These are phyloP conservation scores for Onygenales sp. DNA, from an alignment of 2,329 filamentous ascomycete species.

Conservation along the genomic window DNA sequence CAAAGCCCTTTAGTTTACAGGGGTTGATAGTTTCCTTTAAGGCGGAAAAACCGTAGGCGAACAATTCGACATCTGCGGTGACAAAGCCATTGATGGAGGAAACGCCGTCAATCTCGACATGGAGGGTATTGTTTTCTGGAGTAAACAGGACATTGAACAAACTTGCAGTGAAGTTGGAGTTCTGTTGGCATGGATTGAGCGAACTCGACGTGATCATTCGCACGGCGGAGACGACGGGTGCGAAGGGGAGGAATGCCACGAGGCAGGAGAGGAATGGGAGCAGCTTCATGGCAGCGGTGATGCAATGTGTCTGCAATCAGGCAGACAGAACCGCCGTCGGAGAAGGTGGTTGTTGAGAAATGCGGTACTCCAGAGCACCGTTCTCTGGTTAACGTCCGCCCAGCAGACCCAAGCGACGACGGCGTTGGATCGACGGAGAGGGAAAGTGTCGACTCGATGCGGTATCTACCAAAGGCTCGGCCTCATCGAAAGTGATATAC, in stretches of 20 bases:
- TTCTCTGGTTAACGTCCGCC: slow-evolving; percentile 19
- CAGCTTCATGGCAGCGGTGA: slow-evolving; percentile 29
- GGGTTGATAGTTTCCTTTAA: slow-evolving; percentile 62
- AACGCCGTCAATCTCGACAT: slow-evolving; percentile 67
- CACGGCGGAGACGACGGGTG: slow-evolving; percentile 49
- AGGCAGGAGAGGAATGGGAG: slow-evolving; percentile 22
- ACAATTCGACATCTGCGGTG: slow-evolving; percentile 63
- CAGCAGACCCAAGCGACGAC: neutral
- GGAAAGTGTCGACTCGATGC: neutral
- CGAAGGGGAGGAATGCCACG: slow-evolving; percentile 27
- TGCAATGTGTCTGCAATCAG: neutral
- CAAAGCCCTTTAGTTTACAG: slow-evolving; percentile 48
- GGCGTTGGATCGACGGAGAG: neutral
- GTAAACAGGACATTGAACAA: slow-evolving; percentile 70
- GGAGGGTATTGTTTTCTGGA: slow-evolving; percentile 57
- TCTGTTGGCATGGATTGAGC: slow-evolving; percentile 72
- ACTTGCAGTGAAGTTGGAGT: slow-evolving; percentile 78
- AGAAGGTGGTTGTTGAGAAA: slow-evolving; percentile 8
- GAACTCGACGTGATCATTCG: slow-evolving; percentile 71
- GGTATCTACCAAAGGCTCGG: neutral
- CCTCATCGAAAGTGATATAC: neutral
- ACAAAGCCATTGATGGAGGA: slow-evolving; percentile 79
- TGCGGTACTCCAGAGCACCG: slow-evolving; percentile 24
- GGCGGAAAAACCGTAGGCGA: slow-evolving; percentile 73
- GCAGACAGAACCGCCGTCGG: neutral